These are phyloP conservation scores for Penicillium corylophilum DNA, from an alignment of 2,329 filamentous ascomycete species.

Conservation along the genomic window DNA sequence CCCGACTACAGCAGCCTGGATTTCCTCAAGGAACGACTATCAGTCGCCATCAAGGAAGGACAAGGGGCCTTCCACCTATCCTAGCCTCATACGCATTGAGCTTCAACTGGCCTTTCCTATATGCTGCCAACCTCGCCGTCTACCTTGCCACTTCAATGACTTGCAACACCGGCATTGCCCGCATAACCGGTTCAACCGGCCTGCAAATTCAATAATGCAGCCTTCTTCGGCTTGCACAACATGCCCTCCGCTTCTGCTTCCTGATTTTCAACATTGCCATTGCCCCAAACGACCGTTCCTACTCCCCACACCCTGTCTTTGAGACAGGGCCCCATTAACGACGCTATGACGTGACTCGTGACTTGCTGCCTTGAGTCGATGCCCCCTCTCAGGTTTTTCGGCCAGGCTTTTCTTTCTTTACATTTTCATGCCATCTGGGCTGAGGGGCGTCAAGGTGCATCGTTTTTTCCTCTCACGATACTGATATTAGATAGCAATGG, in stretches of 20 bases:
- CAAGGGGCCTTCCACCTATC: slow-evolving; percentile 98
- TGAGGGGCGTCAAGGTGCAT: slow-evolving; percentile 20
- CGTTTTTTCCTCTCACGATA: slow-evolving; percentile 10
- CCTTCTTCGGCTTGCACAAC: too few species aligned
- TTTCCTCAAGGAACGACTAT: slow-evolving; percentile 73
- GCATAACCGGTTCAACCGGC: slow-evolving; percentile 3
- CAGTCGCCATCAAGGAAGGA: slow-evolving; percentile 86
- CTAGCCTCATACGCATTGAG: slow-evolving; percentile 39
- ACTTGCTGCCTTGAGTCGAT: slow-evolving; percentile 15
- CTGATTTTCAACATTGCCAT: too few species aligned
- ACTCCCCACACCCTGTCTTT: too few species aligned
- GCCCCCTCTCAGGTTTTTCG: slow-evolving; percentile 18
- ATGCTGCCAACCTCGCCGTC: too few species aligned
- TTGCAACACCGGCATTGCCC: slow-evolving; percentile 9
- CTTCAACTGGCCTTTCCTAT: too few species aligned
- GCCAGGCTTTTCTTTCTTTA: slow-evolving; percentile 17
- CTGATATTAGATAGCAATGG: slow-evolving; percentile 30
- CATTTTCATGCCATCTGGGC: slow-evolving; percentile 16
- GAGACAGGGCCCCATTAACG: slow-evolving; percentile 12
- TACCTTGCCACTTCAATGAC: too few species aligned
- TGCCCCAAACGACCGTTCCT: too few species aligned
- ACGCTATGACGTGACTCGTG: slow-evolving; percentile 19
- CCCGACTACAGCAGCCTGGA: slow-evolving; percentile 85
- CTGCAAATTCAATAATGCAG: too few species aligned
- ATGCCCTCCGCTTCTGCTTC: too few species aligned